Base-by-base conservation (phyloP, 257 asterid species). In the Primulina eburnea region DNA sequence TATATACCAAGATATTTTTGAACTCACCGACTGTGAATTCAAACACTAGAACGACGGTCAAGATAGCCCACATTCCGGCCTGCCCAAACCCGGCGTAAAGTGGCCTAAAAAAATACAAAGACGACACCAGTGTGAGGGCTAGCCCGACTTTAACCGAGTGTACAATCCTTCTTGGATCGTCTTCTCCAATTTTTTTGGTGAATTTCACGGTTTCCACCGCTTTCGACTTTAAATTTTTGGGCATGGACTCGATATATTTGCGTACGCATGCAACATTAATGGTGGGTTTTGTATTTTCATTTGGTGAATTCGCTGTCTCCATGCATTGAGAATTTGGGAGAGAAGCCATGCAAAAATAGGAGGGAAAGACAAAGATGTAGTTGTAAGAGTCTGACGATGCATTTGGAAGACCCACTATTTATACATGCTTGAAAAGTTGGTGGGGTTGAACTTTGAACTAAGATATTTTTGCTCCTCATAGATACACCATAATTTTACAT, bases 11-110 rank as follows among this genome's bases (percentile, higher is more conserved):
- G 34, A 18, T 17, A 8, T 3, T 0, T 47, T 47, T 47, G 55
- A 47, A 75, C 71, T 68, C 66, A 78, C 88, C 85, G 2, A 72
- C 83, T 6, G 83, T 75, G 61, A 75, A 83, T 60, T 83, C 88
- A 26, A 78, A 80, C 7, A 68, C 76, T 24, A 78, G 80, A 7
- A 75, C 78, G 9, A 83, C 85, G 18, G 85, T 83, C 0, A 83
- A 72, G n/a, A 80, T 57, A 37, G 82, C 88, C 85, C 82, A 83
- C 71, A 80, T 83, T 40, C 75, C 80, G n/a, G 80, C 72, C 11
- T 77, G 77, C 12, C 82, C 87, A n/a, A 83, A 83, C 8, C 76
- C 77, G 26, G 62, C 70, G 71, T 77, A 82, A 0, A 80, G 40
- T 2, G 83, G 83, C 21, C 67, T 68, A 1, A 69, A 75, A 8